A percentile compares a stretch with the other conserved stretches of the same genome.
Evolutionary conservation across 352 stramenopile genomes (phyloP).

Genomic region (Globisporangium cederbergense): DNA sequence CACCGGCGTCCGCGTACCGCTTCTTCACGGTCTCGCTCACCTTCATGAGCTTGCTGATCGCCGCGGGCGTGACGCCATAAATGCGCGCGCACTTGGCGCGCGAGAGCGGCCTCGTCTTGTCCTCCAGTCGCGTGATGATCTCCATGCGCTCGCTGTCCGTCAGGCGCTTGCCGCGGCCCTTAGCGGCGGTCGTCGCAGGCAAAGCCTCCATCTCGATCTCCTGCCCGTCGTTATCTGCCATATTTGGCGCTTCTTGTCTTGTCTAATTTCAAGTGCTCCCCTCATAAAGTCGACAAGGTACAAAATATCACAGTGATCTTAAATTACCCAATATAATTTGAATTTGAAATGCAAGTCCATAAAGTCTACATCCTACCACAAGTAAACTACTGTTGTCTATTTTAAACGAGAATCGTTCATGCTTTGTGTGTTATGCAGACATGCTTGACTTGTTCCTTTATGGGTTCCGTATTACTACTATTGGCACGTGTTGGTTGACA

Average conservation of each 20-base stretch:
- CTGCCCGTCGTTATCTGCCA: constrained; percentile 5
- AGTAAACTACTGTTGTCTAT: no score
- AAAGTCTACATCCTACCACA: no score
- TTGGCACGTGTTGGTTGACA: no score
- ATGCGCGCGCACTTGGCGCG: constrained; percentile 53
- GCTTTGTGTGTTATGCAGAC: no score
- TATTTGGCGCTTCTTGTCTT: not conserved
- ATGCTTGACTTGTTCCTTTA: not conserved
- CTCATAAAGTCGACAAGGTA: no score
- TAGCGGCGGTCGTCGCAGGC: constrained; percentile 7
- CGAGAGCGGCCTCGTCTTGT: constrained; percentile 42
- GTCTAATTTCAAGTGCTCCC: not conserved
- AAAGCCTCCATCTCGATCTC: not conserved
- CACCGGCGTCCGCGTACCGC: constrained; percentile 54
- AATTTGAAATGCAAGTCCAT: no score
- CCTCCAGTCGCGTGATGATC: constrained; percentile 68
- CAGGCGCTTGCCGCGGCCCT: constrained; percentile 55
- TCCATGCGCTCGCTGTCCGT: constrained; percentile 74
- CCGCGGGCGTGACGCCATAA: constrained; percentile 65
- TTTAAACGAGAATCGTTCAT: no score
- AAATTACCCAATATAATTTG: no score
- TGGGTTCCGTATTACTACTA: not conserved
- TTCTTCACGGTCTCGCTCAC: constrained; percentile 64
- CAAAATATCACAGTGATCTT: no score
- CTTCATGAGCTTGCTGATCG: constrained; percentile 82